Base-by-base conservation (phyloP, 139 green algal genomes). In the Nannochloris sp. region DNA sequence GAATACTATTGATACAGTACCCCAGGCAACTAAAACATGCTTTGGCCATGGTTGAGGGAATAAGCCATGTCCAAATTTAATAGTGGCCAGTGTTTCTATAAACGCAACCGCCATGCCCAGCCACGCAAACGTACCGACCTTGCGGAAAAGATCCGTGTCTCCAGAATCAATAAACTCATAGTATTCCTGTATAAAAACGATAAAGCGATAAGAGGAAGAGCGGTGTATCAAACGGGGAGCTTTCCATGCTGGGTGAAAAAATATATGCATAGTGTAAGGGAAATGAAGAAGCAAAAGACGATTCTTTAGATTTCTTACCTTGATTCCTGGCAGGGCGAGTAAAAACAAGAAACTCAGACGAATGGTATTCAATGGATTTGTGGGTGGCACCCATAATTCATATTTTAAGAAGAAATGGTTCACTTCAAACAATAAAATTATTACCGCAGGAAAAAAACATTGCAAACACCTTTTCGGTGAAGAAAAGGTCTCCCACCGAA, bases 321-420 rank as follows among this genome's bases (percentile, higher is more conserved):
- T 74, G 25, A 84, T 74, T 6, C 77, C 84, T 5, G 86, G 81
- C 27, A 90, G 73, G 2, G 67, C 77, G 39, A 88, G 57, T 7
- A 79, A 25, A 31, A 82, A 85, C 57, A 85, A 74, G 31, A 95
- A 60, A 27, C 60, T 8, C 27, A 92, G 83, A 42, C 85, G 75
- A 64, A 79, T 78, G 3, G 83, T 91, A 74, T 95, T 95, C 45
- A 95, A 71, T 3, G 80, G 74, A 80, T 95, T 86, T 53, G 62
- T 62, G 45, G 90, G 88, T 9, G 90, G 90, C 3, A 97, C 64
- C 91, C 88, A 96, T 27, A 97, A 81, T 15, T 86, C 59, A 57
- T 77, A 88, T 76, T 97, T 97, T n/a, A 97, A 76, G 73, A 97
- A 97, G 75, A 97, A 97, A n/a, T 81, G 73, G 53, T 95, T 92